These are phyloP conservation scores for Helotiales sp. DNA, from an alignment of 2,329 filamentous ascomycete species.

Conservation along the genomic window DNA sequence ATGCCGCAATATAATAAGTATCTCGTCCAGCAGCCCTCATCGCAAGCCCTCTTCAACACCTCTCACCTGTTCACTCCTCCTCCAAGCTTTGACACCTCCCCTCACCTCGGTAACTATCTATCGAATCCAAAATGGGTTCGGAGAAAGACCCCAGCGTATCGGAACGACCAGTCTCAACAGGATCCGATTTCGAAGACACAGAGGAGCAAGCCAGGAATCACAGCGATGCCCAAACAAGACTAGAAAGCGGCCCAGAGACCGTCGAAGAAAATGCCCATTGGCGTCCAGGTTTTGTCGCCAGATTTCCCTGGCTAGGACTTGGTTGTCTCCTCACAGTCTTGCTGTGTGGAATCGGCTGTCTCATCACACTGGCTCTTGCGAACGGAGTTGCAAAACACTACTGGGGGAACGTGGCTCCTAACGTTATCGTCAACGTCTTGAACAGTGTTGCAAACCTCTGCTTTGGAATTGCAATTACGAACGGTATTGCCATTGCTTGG, in stretches of 20 bases:
- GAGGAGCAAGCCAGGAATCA: conserved; percentile 1
- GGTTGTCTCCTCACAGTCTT: conserved; percentile 4
- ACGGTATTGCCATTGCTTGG: conserved; percentile 9
- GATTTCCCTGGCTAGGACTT: not conserved
- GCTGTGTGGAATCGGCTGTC: conserved; percentile 5
- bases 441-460: conserved; percentile 6
- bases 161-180: not conserved
- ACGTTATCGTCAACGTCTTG: conserved; percentile 8
- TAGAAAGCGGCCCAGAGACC: not conserved
- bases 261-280: conserved; percentile 1
- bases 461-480: conserved; percentile 1
- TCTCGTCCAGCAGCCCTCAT: not conserved
- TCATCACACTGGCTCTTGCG: not conserved
- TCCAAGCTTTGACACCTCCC: not conserved
- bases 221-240: not conserved
- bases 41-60: not conserved
- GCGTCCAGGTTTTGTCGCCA: conserved; percentile 3
- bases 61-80: not conserved
- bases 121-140: not conserved
- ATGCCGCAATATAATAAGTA: not conserved
- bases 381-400: not conserved
- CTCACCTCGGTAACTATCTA: not conserved
- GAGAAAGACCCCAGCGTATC: not conserved
- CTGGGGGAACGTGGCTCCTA: conserved; percentile 1
- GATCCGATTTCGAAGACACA: not conserved